These are phyloP conservation scores for Malus sylvestris DNA, from an alignment of 306 rosid species.

Conservation along the genomic window DNA sequence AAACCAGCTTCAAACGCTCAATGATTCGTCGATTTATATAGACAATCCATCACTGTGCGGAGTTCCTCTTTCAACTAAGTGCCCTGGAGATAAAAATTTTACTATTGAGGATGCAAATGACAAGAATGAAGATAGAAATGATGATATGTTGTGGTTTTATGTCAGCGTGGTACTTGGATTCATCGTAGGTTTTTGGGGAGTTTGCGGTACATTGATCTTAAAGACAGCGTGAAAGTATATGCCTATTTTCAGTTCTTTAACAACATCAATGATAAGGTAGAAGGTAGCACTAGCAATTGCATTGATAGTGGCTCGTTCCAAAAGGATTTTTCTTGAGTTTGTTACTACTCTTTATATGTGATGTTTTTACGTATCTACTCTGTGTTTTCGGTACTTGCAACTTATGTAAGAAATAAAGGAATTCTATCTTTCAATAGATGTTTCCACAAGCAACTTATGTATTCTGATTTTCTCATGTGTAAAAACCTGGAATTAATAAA, in stretches of 20 bases:
- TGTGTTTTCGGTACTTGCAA: too few species aligned
- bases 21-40: neutral
- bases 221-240: neutral
- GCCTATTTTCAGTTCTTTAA: neutral
- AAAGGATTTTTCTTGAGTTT: neutral
- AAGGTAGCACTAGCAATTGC: neutral
- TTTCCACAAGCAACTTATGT: too few species aligned
- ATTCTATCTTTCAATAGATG: too few species aligned
- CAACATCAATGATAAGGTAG: neutral
- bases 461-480: too few species aligned
- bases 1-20: neutral
- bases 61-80: neutral
- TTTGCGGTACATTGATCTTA: neutral
- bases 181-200: neutral
- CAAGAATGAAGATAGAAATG: neutral
- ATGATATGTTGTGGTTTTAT: neutral
- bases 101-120: neutral
- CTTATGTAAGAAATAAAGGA: too few species aligned
- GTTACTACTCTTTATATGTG: too few species aligned
- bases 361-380: too few species aligned
- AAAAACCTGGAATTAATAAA: conserved; percentile 14
- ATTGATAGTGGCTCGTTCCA: neutral
- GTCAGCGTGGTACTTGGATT: neutral
- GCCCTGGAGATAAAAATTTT: neutral
- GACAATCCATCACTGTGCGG: neutral